Conservation (phyloP, 768 basidiomycete genomes). For the Nevesoporus exiguus region DNA sequence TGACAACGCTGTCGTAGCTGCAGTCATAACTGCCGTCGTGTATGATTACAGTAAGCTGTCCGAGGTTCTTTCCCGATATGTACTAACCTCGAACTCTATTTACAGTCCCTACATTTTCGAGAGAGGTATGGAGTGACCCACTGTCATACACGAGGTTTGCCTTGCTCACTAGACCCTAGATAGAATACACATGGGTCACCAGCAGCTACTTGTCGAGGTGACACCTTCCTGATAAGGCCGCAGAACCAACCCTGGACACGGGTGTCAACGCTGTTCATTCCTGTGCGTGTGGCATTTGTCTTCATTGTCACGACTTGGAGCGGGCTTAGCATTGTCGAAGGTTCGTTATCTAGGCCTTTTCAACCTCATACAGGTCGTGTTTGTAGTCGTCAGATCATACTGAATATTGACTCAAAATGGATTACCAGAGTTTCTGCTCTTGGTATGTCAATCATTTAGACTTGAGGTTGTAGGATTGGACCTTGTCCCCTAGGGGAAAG, state of each 20-base stretch:
- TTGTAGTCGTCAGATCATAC: background rate
- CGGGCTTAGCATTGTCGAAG: background rate
- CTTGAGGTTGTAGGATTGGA: background rate
- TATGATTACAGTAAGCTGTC: background rate
- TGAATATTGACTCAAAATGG: background rate
- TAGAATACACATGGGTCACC: background rate
- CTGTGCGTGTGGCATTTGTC: background rate
- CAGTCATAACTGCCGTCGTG: background rate
- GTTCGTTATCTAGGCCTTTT: conserved; percentile 7
- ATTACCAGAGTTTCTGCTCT: background rate
- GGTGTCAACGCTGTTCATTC: background rate
- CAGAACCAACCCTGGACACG: background rate
- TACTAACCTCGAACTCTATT: background rate
- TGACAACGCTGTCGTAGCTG: background rate
- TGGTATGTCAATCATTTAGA: background rate
- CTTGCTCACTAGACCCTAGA: too few species aligned
- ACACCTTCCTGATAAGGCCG: background rate
- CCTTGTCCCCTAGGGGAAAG: background rate
- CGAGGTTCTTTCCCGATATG: background rate
- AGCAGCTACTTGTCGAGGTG: background rate
- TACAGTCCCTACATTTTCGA: conserved; percentile 7
- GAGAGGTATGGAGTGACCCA: background rate
- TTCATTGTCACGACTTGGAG: too few species aligned
- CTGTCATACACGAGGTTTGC: background rate
- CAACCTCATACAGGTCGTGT: conserved; percentile 1